Base-by-base conservation (phyloP, 805 yeast genomes). In the Suhomyces faveliae region DNA sequence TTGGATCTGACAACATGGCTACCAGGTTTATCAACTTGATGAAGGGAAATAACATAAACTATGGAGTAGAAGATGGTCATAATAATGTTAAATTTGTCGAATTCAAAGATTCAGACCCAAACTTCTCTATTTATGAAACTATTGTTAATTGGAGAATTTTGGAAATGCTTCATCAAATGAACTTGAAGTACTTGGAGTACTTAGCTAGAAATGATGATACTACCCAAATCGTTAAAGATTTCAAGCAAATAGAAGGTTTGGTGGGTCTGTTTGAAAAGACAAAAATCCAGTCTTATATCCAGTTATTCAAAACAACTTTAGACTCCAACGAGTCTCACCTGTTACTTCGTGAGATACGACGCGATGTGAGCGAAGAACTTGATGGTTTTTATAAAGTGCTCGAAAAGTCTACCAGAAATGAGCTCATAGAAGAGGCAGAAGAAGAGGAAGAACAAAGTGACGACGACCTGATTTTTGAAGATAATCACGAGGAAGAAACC, bases 91-190 rank as follows among this genome's bases (percentile, higher is more conserved):
- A 62, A 38, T 71, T 61, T 47, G 61, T 64, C 17, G 76, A 71
- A 49, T 43, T 42, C 7, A 21, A n/a, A 35, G 55, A 56, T 22
- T 56, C 19, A 33, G 19, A 15, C 21, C 53, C 46, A 41, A 42
- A n/a, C 13, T 43, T 10, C 57, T 33, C 64, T 46, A 55, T 62
- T 25, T 71, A 63, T 48, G 62, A 55, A 1, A 48, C 67, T 3
- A 33, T 72, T 2, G 55, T 61, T n/a, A 53, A 59, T 30, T 72
- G 75, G 75, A 64, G 76, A 54, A 42, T 71, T 5, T 50, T 70
- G 45, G 74, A 66, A 35, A 56, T 71, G 11, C 51, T 65, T 12
- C 62, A 68, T 48, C 64, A 66, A 49, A 56, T 71, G 45, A 69
- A 62, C 44, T 46, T 63, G 19, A 53, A 50, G n/a, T 69, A 63